These are phyloP conservation scores for Suillus fuscotomentosus DNA, from an alignment of 768 basidiomycete genomes.

Conservation along the genomic window DNA sequence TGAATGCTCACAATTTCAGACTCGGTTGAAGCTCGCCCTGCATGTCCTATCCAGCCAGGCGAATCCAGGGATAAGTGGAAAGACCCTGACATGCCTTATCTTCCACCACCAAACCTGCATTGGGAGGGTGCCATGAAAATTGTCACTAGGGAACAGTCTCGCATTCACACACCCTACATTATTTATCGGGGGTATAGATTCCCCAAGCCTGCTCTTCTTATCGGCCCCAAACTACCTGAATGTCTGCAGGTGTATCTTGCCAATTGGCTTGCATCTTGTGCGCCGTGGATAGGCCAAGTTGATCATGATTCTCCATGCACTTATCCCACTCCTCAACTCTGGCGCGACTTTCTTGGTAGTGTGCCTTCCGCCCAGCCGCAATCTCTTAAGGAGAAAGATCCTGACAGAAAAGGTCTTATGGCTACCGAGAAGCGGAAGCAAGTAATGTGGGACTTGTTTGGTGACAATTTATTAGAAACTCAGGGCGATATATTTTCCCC, in stretches of 20 bases:
- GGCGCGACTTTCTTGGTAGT: constrained; percentile 2
- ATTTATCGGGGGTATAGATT: neutral
- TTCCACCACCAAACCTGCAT: neutral
- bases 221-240: neutral
- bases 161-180: neutral
- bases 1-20: no score
- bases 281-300: neutral
- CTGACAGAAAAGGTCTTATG: neutral
- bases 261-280: constrained; percentile 3
- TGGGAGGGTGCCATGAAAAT: constrained; percentile 1
- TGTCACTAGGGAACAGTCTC: neutral
- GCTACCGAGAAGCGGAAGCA: neutral
- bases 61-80: constrained; percentile 5
- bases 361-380: neutral
- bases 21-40: neutral
- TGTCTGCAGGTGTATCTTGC: neutral
- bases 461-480: neutral
- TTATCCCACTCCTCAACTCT: neutral
- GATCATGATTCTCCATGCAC: neutral
- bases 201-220: neutral
- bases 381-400: neutral
- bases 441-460: constrained; percentile 3
- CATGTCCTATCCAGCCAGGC: neutral
- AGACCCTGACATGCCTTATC: neutral
- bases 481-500: neutral